Evolutionary conservation across 805 yeast species (phyloP).

Genomic region (Cyberlindnera lachancei): DNA sequence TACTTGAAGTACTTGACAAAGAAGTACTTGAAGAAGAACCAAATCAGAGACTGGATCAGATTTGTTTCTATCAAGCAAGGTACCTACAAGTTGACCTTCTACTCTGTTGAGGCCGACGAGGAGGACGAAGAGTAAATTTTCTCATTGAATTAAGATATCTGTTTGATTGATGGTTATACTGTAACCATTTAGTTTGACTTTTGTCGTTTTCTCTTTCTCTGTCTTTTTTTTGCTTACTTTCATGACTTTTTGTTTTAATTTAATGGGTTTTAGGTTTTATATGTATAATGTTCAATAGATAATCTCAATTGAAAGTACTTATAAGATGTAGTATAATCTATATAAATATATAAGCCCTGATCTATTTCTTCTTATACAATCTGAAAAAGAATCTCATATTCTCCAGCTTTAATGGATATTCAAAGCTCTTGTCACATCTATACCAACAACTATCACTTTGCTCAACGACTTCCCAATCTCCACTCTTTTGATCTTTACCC

Average conservation of each 20-base stretch:
- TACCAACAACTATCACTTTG: slow-evolving; percentile 79
- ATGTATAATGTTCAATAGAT: slow-evolving; percentile 16
- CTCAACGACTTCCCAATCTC: slow-evolving; percentile 60
- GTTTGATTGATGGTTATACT: slow-evolving; percentile 13
- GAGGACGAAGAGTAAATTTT: slow-evolving; percentile 82
- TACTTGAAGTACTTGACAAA: slow-evolving; percentile 99
- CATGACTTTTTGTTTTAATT: slow-evolving; percentile 8
- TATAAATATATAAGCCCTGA: too few relatives aligned
- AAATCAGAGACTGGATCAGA: slow-evolving; percentile 99
- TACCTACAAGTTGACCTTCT: slow-evolving; percentile 97
- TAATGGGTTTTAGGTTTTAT: slow-evolving; percentile 14
- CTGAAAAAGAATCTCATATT: slow-evolving; percentile 85
- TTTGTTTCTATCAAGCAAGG: slow-evolving; percentile 92
- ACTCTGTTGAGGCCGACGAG: slow-evolving; percentile 96
- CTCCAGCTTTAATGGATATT: slow-evolving; percentile 66
- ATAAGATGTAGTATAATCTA: background rate
- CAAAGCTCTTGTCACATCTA: slow-evolving; percentile 44
- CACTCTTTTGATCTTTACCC: slow-evolving; percentile 38
- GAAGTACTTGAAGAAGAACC: slow-evolving; percentile 99
- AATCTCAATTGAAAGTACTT: slow-evolving; percentile 7
- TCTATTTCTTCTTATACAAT: slow-evolving; percentile 51
- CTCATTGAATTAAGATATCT: too few relatives aligned
- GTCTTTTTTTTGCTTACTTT: too few relatives aligned
- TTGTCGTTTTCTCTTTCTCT: too few relatives aligned
- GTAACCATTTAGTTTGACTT: slow-evolving; percentile 10